phyloP scores from a whole-genome alignment of 768 basidiomycete species.

The Lentinula raphanica region DNA sequence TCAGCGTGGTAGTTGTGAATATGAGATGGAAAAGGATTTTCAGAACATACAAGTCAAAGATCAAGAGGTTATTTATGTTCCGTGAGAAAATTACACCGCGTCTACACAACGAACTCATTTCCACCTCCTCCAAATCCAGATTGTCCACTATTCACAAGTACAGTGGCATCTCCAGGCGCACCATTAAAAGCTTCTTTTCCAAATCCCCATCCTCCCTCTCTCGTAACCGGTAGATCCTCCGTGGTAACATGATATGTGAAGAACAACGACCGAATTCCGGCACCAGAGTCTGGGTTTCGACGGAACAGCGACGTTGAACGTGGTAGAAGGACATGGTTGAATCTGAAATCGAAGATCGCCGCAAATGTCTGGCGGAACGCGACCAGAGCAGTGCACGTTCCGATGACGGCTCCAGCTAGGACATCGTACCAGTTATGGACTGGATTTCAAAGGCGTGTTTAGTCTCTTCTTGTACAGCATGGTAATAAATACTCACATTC shows the following conservation, averaged over 20 bases:
- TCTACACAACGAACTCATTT: neutral
- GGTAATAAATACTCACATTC: conserved; percentile 39
- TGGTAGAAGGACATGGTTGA: conserved; percentile 56
- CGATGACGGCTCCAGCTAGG: conserved; percentile 46
- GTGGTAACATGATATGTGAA: conserved; percentile 30
- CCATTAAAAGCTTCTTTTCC: conserved; percentile 31
- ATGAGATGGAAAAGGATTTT: neutral
- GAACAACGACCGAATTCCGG: conserved; percentile 21
- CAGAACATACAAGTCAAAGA: neutral
- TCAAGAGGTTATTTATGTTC: neutral
- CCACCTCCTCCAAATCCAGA: neutral
- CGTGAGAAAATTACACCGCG: neutral
- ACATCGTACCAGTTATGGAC: conserved; percentile 58
- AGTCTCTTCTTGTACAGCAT: neutral
- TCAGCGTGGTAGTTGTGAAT: neutral
- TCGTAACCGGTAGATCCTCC: conserved; percentile 34
- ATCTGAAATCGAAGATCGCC: conserved; percentile 48
- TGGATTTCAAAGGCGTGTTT: conserved; percentile 8
- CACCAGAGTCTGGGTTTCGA: conserved; percentile 23
- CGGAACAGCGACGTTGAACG: conserved; percentile 41
- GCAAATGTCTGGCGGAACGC: conserved; percentile 56
- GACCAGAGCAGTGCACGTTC: conserved; percentile 41
- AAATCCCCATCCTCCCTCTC: conserved; percentile 42
- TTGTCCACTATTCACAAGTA: neutral
- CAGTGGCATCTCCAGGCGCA: conserved; percentile 38